A percentile compares a stretch with the other conserved stretches of the same genome.
phyloP scores from a whole-genome alignment of 805 yeast genomes.

The Saccharomycopsis microspora region DNA sequence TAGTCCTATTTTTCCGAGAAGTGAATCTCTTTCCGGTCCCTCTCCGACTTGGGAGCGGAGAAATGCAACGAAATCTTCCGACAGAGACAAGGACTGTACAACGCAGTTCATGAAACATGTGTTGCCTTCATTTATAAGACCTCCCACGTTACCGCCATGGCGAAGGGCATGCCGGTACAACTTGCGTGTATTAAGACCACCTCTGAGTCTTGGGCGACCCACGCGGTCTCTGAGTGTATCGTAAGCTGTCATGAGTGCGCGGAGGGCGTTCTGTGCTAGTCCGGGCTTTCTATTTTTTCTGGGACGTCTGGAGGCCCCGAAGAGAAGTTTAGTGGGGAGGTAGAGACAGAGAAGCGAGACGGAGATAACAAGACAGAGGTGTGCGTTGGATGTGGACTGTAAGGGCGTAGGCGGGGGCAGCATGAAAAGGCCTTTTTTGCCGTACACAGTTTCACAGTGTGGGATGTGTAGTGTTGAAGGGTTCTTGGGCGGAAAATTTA shows the following conservation, averaged over 20 bases:
- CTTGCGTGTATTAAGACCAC: background rate
- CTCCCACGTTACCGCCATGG: constrained; percentile 72
- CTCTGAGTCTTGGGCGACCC: background rate
- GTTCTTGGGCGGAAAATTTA: no score
- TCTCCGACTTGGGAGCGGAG: constrained; percentile 21
- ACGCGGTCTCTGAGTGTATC: constrained; percentile 1
- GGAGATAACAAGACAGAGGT: constrained; percentile 5
- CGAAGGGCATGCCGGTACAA: constrained; percentile 29
- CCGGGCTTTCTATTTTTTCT: background rate
- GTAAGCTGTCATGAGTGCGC: constrained; percentile 5
- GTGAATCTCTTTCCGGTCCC: background rate
- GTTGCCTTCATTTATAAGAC: constrained; percentile 81
- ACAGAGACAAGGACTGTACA: constrained; percentile 70
- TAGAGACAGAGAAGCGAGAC: constrained; percentile 9
- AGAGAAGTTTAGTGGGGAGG: constrained; percentile 5
- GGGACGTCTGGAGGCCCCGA: background rate
- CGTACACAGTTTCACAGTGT: no score
- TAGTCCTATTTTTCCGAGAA: constrained; percentile 13
- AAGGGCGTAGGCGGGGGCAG: no score
- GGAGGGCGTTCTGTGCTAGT: background rate
- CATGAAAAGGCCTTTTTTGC: no score
- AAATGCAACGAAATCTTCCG: constrained; percentile 46
- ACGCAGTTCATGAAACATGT: constrained; percentile 94
- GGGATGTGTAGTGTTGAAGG: no score
- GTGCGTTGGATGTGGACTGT: background rate